Percentiles rank a stretch among this genome's conserved stretches.
Conservation (phyloP, 148 eudicot species). For the Arctostaphylos glauca region DNA sequence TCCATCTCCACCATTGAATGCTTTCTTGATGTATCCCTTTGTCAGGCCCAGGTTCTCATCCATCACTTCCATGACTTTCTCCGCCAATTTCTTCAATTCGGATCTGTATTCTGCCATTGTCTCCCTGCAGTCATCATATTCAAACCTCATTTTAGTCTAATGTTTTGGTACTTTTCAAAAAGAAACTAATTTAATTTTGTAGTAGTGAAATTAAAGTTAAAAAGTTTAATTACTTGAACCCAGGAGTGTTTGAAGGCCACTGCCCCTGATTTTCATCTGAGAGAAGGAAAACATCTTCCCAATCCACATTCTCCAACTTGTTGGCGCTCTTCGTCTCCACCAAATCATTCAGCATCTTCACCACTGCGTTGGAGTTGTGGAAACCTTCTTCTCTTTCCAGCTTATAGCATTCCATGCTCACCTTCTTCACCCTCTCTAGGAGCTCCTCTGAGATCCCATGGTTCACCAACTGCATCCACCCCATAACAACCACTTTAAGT, state of each 20-base stretch:
- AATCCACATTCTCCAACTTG: constrained; percentile 62
- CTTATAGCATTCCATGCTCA: constrained; percentile 56
- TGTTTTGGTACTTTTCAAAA: too few species aligned
- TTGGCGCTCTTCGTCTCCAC: constrained; percentile 40
- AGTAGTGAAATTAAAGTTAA: background rate
- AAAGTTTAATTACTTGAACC: constrained; percentile 59
- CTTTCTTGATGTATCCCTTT: constrained; percentile 70
- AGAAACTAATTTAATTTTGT: too few species aligned
- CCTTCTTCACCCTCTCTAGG: constrained; percentile 76
- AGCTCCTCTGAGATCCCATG: constrained; percentile 87
- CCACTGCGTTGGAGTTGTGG: constrained; percentile 46
- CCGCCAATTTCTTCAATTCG: constrained; percentile 64
- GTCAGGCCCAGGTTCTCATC: constrained; percentile 84
- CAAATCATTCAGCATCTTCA: constrained; percentile 58
- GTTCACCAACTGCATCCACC: constrained; percentile 59
- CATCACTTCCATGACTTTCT: constrained; percentile 74
- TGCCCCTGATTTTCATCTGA: constrained; percentile 69
- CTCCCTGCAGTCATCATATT: constrained; percentile 51
- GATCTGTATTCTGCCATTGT: constrained; percentile 73
- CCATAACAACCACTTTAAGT: background rate
- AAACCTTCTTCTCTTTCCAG: constrained; percentile 69
- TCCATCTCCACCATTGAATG: constrained; percentile 46
- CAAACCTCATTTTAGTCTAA: background rate
- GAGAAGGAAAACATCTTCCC: constrained; percentile 87
- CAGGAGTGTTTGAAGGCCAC: constrained; percentile 64